Conservation (phyloP, 192 early-diverging fungal genomes). For the Coemansia sp. region DNA sequence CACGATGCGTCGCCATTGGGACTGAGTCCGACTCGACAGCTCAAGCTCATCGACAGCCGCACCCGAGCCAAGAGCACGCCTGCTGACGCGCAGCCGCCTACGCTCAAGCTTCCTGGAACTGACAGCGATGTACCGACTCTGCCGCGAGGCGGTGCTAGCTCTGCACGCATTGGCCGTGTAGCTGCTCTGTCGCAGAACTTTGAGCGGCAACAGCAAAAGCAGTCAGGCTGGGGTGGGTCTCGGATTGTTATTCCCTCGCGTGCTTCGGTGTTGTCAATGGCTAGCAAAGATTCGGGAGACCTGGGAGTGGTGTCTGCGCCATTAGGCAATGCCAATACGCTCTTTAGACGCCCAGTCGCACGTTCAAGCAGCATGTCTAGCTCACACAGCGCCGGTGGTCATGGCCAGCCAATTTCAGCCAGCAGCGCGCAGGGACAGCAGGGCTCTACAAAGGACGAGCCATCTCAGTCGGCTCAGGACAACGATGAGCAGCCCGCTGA, state of each 20-base stretch:
- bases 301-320: slow-evolving; percentile 30
- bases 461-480: background rate
- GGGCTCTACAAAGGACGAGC: background rate
- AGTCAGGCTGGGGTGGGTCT: slow-evolving; percentile 11
- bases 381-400: slow-evolving; percentile 41
- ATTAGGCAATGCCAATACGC: background rate
- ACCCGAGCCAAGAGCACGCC: slow-evolving; percentile 47
- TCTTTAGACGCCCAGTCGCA: slow-evolving; percentile 11
- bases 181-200: slow-evolving; percentile 53
- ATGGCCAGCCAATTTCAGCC: slow-evolving; percentile 35
- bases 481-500: background rate
- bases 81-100: slow-evolving; percentile 27
- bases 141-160: slow-evolving; percentile 7
- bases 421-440: background rate
- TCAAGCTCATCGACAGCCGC: slow-evolving; percentile 20
- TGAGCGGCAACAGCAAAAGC: slow-evolving; percentile 28
- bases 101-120: background rate
- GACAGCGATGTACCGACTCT: background rate
- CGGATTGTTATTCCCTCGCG: slow-evolving; percentile 32
- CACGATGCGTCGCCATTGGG: background rate
- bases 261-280: background rate
- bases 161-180: slow-evolving; percentile 48
- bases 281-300: slow-evolving; percentile 5
- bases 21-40: slow-evolving; percentile 6
- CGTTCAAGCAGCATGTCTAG: slow-evolving; percentile 51